phyloP scores from a whole-genome alignment of 2,329 filamentous ascomycete genomes.

The Colletotrichum sp. region DNA sequence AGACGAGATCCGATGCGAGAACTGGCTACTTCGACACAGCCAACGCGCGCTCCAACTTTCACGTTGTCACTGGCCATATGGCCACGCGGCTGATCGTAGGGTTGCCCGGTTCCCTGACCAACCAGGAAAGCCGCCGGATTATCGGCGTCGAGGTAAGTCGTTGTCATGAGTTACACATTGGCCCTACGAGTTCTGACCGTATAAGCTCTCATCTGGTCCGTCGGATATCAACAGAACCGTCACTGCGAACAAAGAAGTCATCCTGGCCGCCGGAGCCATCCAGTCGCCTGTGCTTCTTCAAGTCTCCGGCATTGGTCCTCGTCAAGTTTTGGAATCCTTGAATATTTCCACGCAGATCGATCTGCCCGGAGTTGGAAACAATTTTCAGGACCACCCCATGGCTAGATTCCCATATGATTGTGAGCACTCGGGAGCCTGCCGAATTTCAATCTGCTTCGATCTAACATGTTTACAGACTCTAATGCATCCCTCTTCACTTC shows the following conservation, averaged over 20 bases:
- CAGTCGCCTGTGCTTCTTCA: constrained; percentile 49
- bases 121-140: constrained; percentile 14
- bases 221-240: constrained; percentile 1
- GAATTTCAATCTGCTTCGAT: neutral
- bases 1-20: constrained; percentile 44
- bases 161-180: neutral
- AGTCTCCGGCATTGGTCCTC: constrained; percentile 40
- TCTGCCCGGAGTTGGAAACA: constrained; percentile 36
- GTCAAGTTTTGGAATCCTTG: constrained; percentile 29
- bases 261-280: constrained; percentile 46
- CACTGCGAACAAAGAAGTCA: constrained; percentile 39
- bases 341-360: constrained; percentile 31
- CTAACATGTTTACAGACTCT: neutral
- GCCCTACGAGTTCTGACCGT: neutral
- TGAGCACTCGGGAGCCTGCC: neutral
- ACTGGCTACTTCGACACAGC: constrained; percentile 44
- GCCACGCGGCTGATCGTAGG: constrained; percentile 39
- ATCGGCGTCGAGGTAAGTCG: constrained; percentile 42
- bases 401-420: constrained; percentile 22
- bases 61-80: constrained; percentile 42
- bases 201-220: neutral
- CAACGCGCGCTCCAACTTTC: constrained; percentile 39
- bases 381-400: constrained; percentile 36
- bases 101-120: constrained; percentile 11
- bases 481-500: constrained; percentile 12